Evolutionary conservation across 148 eudicot species (phyloP).

Genomic region (Rheum nobile): DNA sequence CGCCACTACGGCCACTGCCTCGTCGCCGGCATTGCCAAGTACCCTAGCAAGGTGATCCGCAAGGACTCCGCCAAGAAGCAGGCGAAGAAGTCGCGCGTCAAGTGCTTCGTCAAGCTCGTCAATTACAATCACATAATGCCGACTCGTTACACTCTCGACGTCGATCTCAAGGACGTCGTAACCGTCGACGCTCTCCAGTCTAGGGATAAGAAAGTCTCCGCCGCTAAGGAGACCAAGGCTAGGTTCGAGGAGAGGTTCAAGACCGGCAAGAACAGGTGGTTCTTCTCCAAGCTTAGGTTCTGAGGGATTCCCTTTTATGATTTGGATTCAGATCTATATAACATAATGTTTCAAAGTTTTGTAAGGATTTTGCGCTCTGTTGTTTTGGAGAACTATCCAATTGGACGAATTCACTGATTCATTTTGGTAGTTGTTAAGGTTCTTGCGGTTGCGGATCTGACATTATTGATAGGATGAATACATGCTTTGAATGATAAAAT

Average conservation of each 20-base stretch:
- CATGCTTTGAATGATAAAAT: background rate
- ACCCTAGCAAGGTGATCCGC: conserved; percentile 31
- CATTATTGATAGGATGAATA: background rate
- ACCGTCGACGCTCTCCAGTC: conserved; percentile 4
- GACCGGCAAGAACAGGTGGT: conserved; percentile 12
- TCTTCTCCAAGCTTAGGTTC: conserved; percentile 14
- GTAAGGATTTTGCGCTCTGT: background rate
- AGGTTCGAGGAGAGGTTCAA: conserved; percentile 12
- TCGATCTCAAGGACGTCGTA: conserved; percentile 8
- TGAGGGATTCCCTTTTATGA: background rate
- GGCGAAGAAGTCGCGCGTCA: conserved; percentile 30
- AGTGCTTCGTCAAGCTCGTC: conserved; percentile 23
- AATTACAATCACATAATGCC: too few species aligned
- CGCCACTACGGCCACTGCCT: conserved; percentile 35
- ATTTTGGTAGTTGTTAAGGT: background rate
- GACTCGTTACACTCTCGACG: conserved; percentile 11
- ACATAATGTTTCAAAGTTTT: background rate
- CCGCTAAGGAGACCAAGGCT: conserved; percentile 10
- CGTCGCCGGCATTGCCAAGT: conserved; percentile 31
- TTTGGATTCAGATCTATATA: background rate
- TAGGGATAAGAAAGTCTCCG: conserved; percentile 7
- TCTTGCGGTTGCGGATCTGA: background rate
- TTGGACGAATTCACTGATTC: background rate
- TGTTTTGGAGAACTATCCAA: background rate
- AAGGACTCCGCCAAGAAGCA: conserved; percentile 32